These are phyloP conservation scores for cucumber (Cucumis sativus) DNA, from an alignment of 306 rosid species.

Conservation along the genomic window DNA sequence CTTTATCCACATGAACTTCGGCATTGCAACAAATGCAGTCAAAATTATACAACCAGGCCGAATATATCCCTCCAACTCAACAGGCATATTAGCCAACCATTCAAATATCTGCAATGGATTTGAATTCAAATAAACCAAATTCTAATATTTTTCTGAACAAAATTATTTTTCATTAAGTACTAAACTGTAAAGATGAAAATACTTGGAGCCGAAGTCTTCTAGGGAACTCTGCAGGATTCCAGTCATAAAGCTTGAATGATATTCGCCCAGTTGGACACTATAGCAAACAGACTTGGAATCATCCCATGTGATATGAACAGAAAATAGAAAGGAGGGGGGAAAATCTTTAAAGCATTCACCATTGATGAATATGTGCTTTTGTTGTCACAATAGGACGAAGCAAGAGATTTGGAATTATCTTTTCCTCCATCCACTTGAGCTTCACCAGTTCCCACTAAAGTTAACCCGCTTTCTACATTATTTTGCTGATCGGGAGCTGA, in stretches of 20 bases:
- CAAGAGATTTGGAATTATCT: slow-evolving; percentile 38
- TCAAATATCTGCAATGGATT: slow-evolving; percentile 68
- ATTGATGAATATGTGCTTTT: slow-evolving; percentile 62
- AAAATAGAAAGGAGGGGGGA: background rate
- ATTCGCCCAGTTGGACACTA: slow-evolving; percentile 98
- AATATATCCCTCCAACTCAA: slow-evolving; percentile 96
- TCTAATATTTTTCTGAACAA: slow-evolving; percentile 6
- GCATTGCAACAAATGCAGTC: slow-evolving; percentile 85
- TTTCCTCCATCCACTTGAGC: slow-evolving; percentile 43
- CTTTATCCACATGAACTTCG: slow-evolving; percentile 81
- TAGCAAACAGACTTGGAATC: slow-evolving; percentile 30
- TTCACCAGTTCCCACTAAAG: slow-evolving; percentile 42
- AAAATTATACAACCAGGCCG: slow-evolving; percentile 95
- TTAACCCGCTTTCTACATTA: slow-evolving; percentile 26
- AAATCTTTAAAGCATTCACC: slow-evolving; percentile 26
- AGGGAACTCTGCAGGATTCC: slow-evolving; percentile 99
- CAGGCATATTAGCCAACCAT: slow-evolving; percentile 92
- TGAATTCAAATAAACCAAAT: slow-evolving; percentile 28
- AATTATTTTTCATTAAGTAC: slow-evolving; percentile 27
- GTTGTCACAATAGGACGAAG: slow-evolving; percentile 49
- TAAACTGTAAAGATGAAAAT: slow-evolving; percentile 71
- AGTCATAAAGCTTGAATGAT: slow-evolving; percentile 96
- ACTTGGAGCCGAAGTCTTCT: slow-evolving; percentile 99
- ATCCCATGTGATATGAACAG: background rate
- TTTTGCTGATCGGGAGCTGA: slow-evolving; percentile 41